Base-by-base conservation (phyloP, 2,329 filamentous ascomycete genomes). In the Diaporthe sp. region DNA sequence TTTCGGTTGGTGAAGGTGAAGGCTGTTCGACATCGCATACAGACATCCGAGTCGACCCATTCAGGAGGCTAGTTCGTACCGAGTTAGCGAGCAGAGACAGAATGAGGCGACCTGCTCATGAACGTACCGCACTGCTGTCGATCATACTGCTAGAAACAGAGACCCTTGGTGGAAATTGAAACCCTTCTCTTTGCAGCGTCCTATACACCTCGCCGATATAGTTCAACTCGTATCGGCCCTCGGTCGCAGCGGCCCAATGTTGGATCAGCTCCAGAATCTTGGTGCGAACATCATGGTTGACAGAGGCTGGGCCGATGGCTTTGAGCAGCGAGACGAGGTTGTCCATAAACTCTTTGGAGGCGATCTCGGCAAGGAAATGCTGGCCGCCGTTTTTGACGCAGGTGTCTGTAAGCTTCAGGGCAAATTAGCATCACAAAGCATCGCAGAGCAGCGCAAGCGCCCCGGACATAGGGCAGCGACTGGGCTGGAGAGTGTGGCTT, bases 1-100 rank as follows among this genome's bases (percentile, higher is more conserved):
- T 98, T 99, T 80, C 97, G 93, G 83, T 99, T 99, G 73, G 96
- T 99, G 81, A 99, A 98, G 64, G 95, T 98, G 80, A 99, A 99
- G 25, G 95, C 86, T 17, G 96, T 98, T 78, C 97, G 92, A 83
- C 97, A 99, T 82, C 97, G 93, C 95, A 99, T 98, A 83, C 97
- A 99, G 42, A 99, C 96, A 80, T 99, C 97, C 15, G 96, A 98
- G 84, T 99, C 97, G 68, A 93, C 92, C 97, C 97, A 99, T 85
- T 99, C 97, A 0, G 97, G 97, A 13, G 97, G 97, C 93, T 97
- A 79, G 72, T 50, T 74, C n/a, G 57, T 19, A 50, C 35, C 22
- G 17, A 15, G 58, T 76, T 74, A 68, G 76, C 61, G 57, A 66
- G 8, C n/a, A 54, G 19, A 8, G 47, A 22, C 7, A 5, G 33